phyloP scores from a whole-genome alignment of 768 basidiomycete species.

The Leucosporidium creatinivorum region DNA sequence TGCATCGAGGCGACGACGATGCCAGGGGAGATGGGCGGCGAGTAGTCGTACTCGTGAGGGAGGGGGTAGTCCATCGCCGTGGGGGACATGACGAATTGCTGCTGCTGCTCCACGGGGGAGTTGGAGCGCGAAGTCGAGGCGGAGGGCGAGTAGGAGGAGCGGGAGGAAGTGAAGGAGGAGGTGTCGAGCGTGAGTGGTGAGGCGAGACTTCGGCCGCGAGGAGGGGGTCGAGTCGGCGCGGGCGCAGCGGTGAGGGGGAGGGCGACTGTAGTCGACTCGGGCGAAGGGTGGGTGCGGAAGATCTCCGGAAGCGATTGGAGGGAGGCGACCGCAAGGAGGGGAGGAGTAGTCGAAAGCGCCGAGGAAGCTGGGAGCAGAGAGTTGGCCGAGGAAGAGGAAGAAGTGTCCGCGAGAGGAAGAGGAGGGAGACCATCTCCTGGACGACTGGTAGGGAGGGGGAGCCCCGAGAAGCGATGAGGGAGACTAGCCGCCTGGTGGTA shows the following conservation, averaged over 20 bases:
- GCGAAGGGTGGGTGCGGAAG: neutral
- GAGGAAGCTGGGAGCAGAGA: no score
- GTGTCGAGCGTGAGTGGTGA: constrained; percentile 5
- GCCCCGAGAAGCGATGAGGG: constrained; percentile 7
- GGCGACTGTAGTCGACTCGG: neutral
- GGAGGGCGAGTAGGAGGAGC: neutral
- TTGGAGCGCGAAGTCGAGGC: no score
- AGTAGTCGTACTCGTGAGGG: no score
- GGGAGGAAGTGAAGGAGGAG: neutral
- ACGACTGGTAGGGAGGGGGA: neutral
- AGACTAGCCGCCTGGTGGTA: neutral
- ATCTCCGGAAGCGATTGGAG: neutral
- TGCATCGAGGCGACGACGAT: no score
- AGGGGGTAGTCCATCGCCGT: no score
- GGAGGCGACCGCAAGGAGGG: no score
- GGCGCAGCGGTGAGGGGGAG: neutral
- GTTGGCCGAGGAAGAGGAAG: no score
- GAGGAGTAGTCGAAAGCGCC: no score
- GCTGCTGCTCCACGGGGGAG: no score
- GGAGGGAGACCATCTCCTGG: neutral
- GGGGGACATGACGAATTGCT: no score
- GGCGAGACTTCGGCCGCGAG: neutral
- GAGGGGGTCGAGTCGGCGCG: no score
- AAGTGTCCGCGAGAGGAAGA: neutral
- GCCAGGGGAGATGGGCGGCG: no score